A percentile compares a stretch with the other conserved stretches of the same genome.
Conservation (phyloP, 257 asterid species). For the Primulina tabacum region DNA sequence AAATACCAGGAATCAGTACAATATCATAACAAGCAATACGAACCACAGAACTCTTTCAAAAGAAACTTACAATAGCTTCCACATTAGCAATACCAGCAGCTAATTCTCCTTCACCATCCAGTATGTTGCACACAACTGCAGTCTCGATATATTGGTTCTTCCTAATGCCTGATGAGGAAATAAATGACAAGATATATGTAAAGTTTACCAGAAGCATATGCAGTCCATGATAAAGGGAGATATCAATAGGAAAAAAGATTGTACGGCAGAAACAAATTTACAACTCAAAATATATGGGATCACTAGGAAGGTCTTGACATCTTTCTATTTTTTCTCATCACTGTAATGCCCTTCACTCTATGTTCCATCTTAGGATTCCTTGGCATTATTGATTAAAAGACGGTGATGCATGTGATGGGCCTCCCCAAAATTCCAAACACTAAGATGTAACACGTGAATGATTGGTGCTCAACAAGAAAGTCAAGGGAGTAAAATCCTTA, state of each 20-base stretch:
- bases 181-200: neutral
- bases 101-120: conserved; percentile 81
- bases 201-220: conserved; percentile 14
- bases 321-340: neutral
- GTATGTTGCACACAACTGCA: conserved; percentile 68
- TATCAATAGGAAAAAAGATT: conserved; percentile 9
- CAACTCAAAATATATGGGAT: neutral
- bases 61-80: conserved; percentile 64
- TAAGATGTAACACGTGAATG: conserved; percentile 4
- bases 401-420: neutral
- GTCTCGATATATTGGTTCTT: conserved; percentile 62
- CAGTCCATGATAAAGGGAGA: neutral
- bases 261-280: conserved; percentile 6
- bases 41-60: conserved; percentile 2
- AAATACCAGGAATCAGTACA: conserved; percentile 10
- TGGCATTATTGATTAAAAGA: conserved; percentile 6
- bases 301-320: neutral
- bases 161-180: conserved; percentile 59
- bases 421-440: neutral
- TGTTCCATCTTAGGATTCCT: conserved; percentile 2
- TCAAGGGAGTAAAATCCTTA: conserved; percentile 24
- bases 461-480: conserved; percentile 18
- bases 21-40: conserved; percentile 11
- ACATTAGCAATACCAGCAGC: conserved; percentile 90
- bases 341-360: neutral